phyloP scores from a whole-genome alignment of 768 basidiomycete genomes.

The Hygrocybe coccinea region DNA sequence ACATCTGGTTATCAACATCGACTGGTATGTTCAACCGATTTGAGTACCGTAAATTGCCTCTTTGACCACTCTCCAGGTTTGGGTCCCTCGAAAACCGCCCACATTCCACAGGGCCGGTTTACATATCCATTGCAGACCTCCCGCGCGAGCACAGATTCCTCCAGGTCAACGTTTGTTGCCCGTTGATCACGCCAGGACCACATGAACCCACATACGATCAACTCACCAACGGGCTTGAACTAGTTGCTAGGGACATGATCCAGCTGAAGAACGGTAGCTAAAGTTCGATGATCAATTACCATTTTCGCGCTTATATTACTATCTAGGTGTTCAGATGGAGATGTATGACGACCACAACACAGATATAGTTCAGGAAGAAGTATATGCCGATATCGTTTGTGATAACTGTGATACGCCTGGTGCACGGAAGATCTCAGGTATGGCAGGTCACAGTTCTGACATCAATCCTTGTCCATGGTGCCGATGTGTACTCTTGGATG shows the following conservation, averaged over 20 bases:
- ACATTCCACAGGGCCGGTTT: not conserved
- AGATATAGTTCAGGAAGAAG: not conserved
- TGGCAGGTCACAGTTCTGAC: slow-evolving; percentile 22
- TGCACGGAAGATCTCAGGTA: slow-evolving; percentile 23
- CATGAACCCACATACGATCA: slow-evolving; percentile 22
- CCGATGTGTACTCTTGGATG: slow-evolving; percentile 14
- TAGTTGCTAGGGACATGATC: slow-evolving; percentile 14
- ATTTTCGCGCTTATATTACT: not conserved
- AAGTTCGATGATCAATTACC: slow-evolving; percentile 1
- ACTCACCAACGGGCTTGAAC: slow-evolving; percentile 23
- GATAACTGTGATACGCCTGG: slow-evolving; percentile 26
- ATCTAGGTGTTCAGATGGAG: slow-evolving; percentile 24
- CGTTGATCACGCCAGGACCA: slow-evolving; percentile 24
- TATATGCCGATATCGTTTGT: slow-evolving; percentile 25
- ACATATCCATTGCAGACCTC: not conserved
- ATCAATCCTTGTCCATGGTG: slow-evolving; percentile 27
- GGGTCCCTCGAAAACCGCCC: slow-evolving; percentile 17
- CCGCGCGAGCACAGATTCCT: not conserved
- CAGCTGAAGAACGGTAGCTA: slow-evolving; percentile 22
- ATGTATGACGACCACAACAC: slow-evolving; percentile 13
- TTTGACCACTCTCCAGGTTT: slow-evolving; percentile 18
- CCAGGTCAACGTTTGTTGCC: slow-evolving; percentile 16
- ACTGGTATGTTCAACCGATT: slow-evolving; percentile 19
- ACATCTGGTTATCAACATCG: slow-evolving; percentile 21
- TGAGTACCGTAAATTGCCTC: not conserved